Evolutionary conservation across 2,329 filamentous ascomycete species (phyloP).

Genomic region (Calonectria henricotiae): DNA sequence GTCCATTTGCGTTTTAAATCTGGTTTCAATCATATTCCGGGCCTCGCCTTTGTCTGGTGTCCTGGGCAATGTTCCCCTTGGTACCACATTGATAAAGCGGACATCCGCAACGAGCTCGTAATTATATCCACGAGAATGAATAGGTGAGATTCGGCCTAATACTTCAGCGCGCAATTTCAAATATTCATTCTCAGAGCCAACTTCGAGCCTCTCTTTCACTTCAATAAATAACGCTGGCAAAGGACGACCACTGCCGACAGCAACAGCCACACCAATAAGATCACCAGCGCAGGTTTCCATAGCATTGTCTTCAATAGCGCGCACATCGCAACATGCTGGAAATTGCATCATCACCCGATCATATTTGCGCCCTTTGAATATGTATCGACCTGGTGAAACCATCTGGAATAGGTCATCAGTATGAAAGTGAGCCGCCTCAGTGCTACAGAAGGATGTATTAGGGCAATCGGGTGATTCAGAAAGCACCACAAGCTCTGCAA

Average conservation of each 20-base stretch:
- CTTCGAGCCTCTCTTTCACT: neutral
- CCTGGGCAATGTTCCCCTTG: neutral
- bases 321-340: neutral
- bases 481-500: neutral
- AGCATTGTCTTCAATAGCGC: neutral
- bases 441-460: neutral
- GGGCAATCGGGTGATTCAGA: neutral
- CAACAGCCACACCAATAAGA: neutral
- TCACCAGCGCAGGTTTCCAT: neutral
- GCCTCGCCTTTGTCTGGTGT: neutral
- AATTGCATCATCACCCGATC: neutral
- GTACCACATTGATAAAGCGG: neutral
- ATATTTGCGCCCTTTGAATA: neutral
- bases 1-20: neutral
- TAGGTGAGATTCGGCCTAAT: neutral
- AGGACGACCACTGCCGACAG: neutral
- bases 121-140: neutral
- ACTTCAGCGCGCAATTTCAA: neutral
- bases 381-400: neutral
- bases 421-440: neutral
- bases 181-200: neutral
- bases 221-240: neutral
- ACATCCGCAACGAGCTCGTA: neutral
- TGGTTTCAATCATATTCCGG: neutral
- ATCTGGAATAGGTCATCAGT: neutral